Conservation (phyloP, 2,329 filamentous ascomycete genomes). For the Penicillium sp. region DNA sequence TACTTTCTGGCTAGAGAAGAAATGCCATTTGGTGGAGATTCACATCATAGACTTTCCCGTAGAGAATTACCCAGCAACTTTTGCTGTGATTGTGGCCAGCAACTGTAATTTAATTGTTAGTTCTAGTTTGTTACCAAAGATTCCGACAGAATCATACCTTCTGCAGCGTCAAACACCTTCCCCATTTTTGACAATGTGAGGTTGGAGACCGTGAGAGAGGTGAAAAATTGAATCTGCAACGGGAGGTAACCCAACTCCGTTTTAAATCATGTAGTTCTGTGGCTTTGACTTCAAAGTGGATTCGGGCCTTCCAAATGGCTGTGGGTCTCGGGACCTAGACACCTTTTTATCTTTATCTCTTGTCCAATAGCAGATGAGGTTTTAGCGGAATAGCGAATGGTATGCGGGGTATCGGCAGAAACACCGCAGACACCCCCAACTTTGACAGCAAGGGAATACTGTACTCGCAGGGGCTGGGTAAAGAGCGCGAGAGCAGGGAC, state of each 20-base stretch:
- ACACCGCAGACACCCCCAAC: background rate
- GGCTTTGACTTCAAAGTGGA: background rate
- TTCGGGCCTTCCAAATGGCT: background rate
- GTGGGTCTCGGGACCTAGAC: background rate
- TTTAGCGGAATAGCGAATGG: background rate
- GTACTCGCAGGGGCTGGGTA: no score
- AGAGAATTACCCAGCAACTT: slow-evolving; percentile 25
- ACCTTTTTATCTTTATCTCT: background rate
- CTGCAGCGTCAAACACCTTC: slow-evolving; percentile 13
- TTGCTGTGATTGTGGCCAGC: slow-evolving; percentile 10
- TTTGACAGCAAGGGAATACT: background rate
- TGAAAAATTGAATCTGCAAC: no score
- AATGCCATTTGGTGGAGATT: background rate
- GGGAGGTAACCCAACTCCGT: background rate
- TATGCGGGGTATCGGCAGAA: slow-evolving; percentile 1
- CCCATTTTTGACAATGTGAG: slow-evolving; percentile 8
- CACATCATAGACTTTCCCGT: slow-evolving; percentile 29
- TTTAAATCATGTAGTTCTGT: background rate
- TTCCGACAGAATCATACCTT: slow-evolving; percentile 6
- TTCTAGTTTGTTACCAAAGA: background rate
- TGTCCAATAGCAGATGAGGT: background rate
- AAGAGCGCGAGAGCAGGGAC: no score
- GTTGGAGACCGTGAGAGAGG: background rate
- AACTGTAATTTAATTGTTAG: background rate
- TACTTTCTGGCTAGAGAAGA: background rate